phyloP scores from a whole-genome alignment of 2,329 filamentous ascomycete species.

The Elsinoe arachidis region DNA sequence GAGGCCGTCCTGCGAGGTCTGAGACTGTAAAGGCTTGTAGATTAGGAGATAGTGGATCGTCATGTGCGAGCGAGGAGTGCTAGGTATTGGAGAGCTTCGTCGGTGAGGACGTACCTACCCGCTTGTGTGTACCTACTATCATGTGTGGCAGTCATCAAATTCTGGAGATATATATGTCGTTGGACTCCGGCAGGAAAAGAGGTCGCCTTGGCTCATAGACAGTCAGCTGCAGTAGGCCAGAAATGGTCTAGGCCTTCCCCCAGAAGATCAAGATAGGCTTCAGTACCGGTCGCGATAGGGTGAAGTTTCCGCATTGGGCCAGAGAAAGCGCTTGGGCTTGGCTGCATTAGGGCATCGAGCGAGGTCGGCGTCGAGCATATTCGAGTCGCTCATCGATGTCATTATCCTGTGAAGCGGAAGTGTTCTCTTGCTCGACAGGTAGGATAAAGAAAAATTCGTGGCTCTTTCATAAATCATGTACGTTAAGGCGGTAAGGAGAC shows the following conservation, averaged over 20 bases:
- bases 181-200: neutral
- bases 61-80: no score
- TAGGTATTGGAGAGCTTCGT: no score
- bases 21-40: no score
- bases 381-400: neutral
- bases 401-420: neutral
- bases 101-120: no score
- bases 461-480: conserved; percentile 8
- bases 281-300: neutral
- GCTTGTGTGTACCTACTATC: no score
- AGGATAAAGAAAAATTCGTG: neutral
- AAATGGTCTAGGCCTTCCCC: no score
- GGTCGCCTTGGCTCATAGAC: neutral
- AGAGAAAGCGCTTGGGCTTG: neutral
- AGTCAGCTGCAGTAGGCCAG: neutral
- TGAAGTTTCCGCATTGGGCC: neutral
- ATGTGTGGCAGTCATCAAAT: no score
- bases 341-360: neutral
- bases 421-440: neutral
- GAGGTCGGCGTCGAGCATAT: neutral
- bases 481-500: neutral
- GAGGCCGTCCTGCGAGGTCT: no score
- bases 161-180: no score
- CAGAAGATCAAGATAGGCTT: no score
- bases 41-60: no score